Evolutionary conservation across 306 rosid genomes (phyloP).

Genomic region (Medicago ruthenica): DNA sequence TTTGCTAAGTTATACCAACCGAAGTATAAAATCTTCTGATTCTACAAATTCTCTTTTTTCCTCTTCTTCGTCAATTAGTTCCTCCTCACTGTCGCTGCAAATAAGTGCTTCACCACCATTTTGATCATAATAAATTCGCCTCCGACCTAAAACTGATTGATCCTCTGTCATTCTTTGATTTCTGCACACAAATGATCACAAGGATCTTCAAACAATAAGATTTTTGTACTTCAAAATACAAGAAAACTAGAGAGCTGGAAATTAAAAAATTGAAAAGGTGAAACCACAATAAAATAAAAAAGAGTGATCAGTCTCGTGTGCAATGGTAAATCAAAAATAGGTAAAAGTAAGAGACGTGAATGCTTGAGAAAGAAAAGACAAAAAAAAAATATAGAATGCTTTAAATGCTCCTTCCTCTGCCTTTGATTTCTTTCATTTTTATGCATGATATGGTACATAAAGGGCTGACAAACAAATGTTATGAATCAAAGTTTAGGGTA

Average conservation of each 20-base stretch:
- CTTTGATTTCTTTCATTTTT: conserved; percentile 5
- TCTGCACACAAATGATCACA: conserved; percentile 57
- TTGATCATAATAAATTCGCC: conserved; percentile 97
- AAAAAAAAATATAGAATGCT: background rate
- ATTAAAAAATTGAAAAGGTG: conserved; percentile 23
- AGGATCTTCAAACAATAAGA: conserved; percentile 35
- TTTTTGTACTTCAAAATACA: conserved; percentile 18
- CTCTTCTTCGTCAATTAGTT: conserved; percentile 85
- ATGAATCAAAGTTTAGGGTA: conserved; percentile 22
- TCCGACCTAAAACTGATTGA: conserved; percentile 95
- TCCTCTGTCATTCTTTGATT: conserved; percentile 99
- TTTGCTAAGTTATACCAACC: conserved; percentile 66
- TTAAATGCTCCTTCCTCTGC: conserved; percentile 27
- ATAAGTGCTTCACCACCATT: conserved; percentile 97
- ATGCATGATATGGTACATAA: conserved; percentile 17
- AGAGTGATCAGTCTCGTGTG: background rate
- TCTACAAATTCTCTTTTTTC: conserved; percentile 86
- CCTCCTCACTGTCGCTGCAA: conserved; percentile 99
- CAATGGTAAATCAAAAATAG: conserved; percentile 6
- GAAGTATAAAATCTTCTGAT: conserved; percentile 88
- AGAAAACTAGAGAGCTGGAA: conserved; percentile 30
- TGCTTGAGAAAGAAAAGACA: conserved; percentile 21
- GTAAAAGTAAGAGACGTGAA: conserved; percentile 21
- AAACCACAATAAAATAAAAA: conserved; percentile 17
- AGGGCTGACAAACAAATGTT: conserved; percentile 5